Evolutionary conservation across 352 stramenopile species (phyloP), one percentile per base, ranked within the genome.

Genomic region (Phytophthora syringae): DNA sequence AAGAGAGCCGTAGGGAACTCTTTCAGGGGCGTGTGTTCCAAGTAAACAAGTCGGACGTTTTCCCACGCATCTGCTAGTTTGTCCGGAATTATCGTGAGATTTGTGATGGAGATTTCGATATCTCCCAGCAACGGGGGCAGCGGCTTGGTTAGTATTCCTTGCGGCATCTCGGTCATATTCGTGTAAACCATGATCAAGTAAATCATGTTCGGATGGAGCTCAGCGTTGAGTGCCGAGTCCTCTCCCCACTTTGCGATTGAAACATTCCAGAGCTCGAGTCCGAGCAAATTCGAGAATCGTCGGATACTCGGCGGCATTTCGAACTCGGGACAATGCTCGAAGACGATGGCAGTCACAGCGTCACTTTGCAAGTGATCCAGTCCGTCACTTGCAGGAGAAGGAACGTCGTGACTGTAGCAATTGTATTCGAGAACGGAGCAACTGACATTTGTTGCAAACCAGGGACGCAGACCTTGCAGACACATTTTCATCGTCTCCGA

Each of bases 201-300:
- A 1, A 73, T 30, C 25, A 86, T 37, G 1, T 51, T 37, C 3
- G 64, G 65, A 18, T 88, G 72, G 1, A 58, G 44, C 0, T 42
- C 9, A 5, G 57, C 51, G 2, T 64, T 75, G 21, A 88, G 55
- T 24, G 72, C 72, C 0, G 77, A 69, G 0, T 82, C 60, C 1
- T 20, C 18, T 1, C 56, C 43, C 81, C 81, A 90, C 2, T 65
- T 22, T 0, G 88, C 36, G 11, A 79, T 90, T 22, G 65, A 77
- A 62, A n/a, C n/a, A n/a, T 90, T 90, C 66, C 72, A 88, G 5
- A 88, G 57, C 42, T 89, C 78, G 47, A 89, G 27, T 4, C 77
- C 67, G 9, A 86, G 40, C 7, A 90, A 48, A 18, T 77, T 79
- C 13, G 30, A 47, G 34, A 85, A 84, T 6, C 54, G 21, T 0